Evolutionary conservation across 192 early-diverging fungal species (phyloP).

Genomic region (Glomus cerebriforme): DNA sequence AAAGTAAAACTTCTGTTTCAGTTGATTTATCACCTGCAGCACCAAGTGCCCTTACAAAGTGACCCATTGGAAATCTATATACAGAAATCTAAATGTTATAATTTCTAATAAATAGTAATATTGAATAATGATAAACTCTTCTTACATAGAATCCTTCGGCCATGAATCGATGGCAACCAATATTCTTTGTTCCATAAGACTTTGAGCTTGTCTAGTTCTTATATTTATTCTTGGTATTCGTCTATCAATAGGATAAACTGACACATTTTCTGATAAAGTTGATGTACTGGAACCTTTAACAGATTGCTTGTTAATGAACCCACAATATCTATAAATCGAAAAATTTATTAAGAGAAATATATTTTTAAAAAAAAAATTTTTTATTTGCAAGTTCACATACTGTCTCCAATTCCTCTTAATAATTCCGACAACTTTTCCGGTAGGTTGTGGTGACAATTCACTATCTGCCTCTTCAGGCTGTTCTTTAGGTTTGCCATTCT

Average conservation of each 20-base stretch:
- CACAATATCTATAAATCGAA: conserved; percentile 62
- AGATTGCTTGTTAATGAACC: conserved; percentile 79
- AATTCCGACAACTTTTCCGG: conserved; percentile 87
- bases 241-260: conserved; percentile 89
- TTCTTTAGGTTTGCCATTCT: conserved; percentile 64
- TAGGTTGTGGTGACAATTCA: conserved; percentile 64
- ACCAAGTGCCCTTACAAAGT: conserved; percentile 90
- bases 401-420: conserved; percentile 95
- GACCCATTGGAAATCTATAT: conserved; percentile 73
- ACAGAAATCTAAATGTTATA: neutral
- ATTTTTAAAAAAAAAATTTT: no score
- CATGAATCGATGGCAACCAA: conserved; percentile 94
- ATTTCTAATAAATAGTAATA: neutral
- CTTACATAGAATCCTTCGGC: conserved; percentile 73
- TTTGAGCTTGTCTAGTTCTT: conserved; percentile 83
- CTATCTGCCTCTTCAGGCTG: conserved; percentile 71
- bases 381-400: conserved; percentile 31
- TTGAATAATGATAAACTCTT: neutral
- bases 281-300: conserved; percentile 58
- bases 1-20: conserved; percentile 93
- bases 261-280: conserved; percentile 68
- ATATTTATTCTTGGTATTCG: conserved; percentile 94
- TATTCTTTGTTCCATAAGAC: conserved; percentile 80
- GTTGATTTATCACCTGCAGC: conserved; percentile 93
- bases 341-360: neutral